These are phyloP conservation scores for Phytophthora syringae DNA, from an alignment of 352 stramenopile species.

Conservation along the genomic window DNA sequence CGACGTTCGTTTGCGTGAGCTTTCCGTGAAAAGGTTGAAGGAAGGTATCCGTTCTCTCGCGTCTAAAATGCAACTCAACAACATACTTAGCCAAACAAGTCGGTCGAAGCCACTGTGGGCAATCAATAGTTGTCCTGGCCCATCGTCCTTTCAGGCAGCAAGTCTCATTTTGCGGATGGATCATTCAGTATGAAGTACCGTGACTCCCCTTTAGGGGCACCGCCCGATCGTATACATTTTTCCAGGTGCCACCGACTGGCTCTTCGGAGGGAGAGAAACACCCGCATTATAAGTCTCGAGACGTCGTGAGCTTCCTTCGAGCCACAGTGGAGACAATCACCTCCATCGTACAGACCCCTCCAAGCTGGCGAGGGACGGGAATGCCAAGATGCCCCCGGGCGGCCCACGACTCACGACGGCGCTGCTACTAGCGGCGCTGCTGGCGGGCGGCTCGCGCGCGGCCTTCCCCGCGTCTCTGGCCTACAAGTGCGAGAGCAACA, in stretches of 20 bases:
- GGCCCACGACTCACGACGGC: conserved; percentile 11
- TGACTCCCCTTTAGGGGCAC: neutral
- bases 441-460: neutral
- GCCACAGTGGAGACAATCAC: conserved; percentile 18
- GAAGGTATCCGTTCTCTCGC: too few relatives aligned
- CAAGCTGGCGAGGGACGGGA: conserved; percentile 30
- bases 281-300: neutral
- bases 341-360: conserved; percentile 9
- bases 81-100: too few relatives aligned
- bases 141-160: neutral
- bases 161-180: conserved; percentile 1
- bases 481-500: conserved; percentile 57
- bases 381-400: conserved; percentile 31
- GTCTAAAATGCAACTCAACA: too few relatives aligned
- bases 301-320: neutral
- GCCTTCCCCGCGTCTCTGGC: conserved; percentile 43
- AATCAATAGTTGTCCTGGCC: neutral
- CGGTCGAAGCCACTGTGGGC: too few relatives aligned
- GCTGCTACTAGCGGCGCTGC: neutral
- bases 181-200: conserved; percentile 1
- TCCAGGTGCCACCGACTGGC: conserved; percentile 25
- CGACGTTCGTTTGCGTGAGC: too few relatives aligned
- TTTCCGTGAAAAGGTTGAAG: too few relatives aligned
- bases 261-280: conserved; percentile 37
- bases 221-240: conserved; percentile 24